Evolutionary conservation across 148 eudicot genomes (phyloP).

Genomic region (Fagopyrum esculentum): DNA sequence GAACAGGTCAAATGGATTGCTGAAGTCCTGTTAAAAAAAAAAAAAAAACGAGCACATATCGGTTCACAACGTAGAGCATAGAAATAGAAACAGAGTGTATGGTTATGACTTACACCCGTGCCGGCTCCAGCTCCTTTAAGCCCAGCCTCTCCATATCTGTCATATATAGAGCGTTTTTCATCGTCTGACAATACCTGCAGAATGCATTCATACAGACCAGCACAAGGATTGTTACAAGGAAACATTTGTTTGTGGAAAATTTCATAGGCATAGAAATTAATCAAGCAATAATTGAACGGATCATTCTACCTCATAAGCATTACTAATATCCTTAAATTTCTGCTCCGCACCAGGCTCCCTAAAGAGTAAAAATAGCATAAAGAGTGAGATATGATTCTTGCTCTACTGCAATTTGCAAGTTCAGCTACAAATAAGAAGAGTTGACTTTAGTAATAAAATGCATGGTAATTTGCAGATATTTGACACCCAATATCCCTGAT

Average conservation of each 20-base stretch:
- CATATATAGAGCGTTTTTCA: conserved; percentile 94
- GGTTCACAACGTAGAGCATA: neutral
- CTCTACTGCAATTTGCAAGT: conserved; percentile 4
- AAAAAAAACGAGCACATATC: neutral
- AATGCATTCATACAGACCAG: neutral
- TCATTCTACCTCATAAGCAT: conserved; percentile 82
- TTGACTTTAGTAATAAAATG: conserved; percentile 4
- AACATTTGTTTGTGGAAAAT: neutral
- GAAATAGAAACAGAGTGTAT: neutral
- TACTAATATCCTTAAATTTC: conserved; percentile 92
- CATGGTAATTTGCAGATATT: neutral
- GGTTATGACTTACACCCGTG: conserved; percentile 59
- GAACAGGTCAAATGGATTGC: conserved; percentile 90
- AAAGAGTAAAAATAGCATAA: conserved; percentile 17
- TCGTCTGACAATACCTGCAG: conserved; percentile 93
- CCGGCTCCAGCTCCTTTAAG: conserved; percentile 90
- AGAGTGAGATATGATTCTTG: neutral
- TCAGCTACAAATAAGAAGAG: conserved; percentile 4
- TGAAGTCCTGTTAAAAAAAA: conserved; percentile 61
- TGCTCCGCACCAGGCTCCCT: conserved; percentile 98
- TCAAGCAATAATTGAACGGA: neutral
- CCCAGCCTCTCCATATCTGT: conserved; percentile 93
- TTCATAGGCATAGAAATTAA: neutral
- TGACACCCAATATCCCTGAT: neutral
- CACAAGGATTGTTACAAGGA: neutral